These are phyloP conservation scores for Hymenoscyphus albidus DNA, from an alignment of 2,329 filamentous ascomycete genomes.

Conservation along the genomic window DNA sequence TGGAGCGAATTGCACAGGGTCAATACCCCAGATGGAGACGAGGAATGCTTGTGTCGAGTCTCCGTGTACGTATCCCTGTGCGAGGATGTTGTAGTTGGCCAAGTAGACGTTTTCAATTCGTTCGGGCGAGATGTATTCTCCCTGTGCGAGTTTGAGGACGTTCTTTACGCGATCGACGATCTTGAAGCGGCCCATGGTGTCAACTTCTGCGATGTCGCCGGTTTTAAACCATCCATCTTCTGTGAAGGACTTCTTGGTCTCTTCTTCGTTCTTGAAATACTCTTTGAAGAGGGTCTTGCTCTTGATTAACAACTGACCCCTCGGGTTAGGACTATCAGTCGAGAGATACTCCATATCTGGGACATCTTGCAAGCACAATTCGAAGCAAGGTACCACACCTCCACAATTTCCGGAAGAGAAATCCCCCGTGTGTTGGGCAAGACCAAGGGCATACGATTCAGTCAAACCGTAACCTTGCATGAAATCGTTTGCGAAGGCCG, in stretches of 20 bases:
- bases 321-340: constrained; percentile 82
- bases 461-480: constrained; percentile 90
- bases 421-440: constrained; percentile 68
- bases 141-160: constrained; percentile 95
- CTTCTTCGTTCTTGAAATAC: constrained; percentile 86
- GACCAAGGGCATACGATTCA: constrained; percentile 78
- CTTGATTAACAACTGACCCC: constrained; percentile 83
- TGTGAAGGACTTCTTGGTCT: constrained; percentile 78
- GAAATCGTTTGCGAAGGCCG: constrained; percentile 75
- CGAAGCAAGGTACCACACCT: constrained; percentile 60
- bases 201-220: constrained; percentile 84
- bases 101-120: constrained; percentile 94
- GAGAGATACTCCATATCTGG: constrained; percentile 92
- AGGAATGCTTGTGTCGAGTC: constrained; percentile 77
- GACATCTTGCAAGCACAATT: constrained; percentile 79
- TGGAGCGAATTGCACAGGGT: constrained; percentile 76
- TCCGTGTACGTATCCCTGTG: constrained; percentile 85
- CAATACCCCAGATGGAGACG: constrained; percentile 83
- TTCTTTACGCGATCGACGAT: constrained; percentile 99
- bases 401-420: constrained; percentile 79
- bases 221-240: constrained; percentile 96
- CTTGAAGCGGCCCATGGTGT: constrained; percentile 79
- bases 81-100: constrained; percentile 72
- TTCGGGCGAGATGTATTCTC: constrained; percentile 97
- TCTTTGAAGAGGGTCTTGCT: constrained; percentile 77